phyloP scores from a whole-genome alignment of 176 grass and related monocot species.

The bread wheat (Triticum aestivum) region DNA sequence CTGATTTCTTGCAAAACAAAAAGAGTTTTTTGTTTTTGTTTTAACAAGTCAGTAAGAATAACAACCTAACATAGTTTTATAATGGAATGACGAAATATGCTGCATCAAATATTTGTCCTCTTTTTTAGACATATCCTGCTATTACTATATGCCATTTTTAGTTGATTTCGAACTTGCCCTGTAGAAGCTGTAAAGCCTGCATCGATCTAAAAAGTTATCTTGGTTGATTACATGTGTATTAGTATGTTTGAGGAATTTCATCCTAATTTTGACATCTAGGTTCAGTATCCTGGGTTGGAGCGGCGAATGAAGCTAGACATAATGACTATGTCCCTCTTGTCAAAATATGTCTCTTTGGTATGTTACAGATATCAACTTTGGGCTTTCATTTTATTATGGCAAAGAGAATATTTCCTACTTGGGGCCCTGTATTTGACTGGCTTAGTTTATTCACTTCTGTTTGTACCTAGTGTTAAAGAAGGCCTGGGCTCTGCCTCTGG shows the following conservation, averaged over 20 bases:
- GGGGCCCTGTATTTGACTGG: neutral
- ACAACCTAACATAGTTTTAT: conserved; percentile 12
- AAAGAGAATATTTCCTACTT: conserved; percentile 12
- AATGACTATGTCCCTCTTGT: conserved; percentile 80
- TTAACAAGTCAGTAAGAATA: conserved; percentile 1
- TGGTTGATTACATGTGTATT: conserved; percentile 20
- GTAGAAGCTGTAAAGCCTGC: neutral
- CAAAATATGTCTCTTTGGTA: conserved; percentile 88
- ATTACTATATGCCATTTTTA: conserved; percentile 9
- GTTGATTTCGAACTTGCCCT: neutral
- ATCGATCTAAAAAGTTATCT: neutral
- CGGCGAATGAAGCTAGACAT: conserved; percentile 92
- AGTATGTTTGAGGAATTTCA: conserved; percentile 9
- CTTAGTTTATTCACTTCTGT: neutral
- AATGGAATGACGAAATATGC: neutral
- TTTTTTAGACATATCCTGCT: neutral
- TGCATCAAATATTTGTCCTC: neutral
- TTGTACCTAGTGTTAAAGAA: neutral
- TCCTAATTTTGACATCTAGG: conserved; percentile 49
- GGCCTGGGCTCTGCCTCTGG: neutral
- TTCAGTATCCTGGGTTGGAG: conserved; percentile 96
- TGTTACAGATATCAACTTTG: conserved; percentile 1
- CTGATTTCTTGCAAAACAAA: neutral
- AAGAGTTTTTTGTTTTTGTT: neutral
- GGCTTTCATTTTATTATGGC: neutral